Evolutionary conservation across 306 rosid genomes (phyloP).

Genomic region (Castanea mollissima): DNA sequence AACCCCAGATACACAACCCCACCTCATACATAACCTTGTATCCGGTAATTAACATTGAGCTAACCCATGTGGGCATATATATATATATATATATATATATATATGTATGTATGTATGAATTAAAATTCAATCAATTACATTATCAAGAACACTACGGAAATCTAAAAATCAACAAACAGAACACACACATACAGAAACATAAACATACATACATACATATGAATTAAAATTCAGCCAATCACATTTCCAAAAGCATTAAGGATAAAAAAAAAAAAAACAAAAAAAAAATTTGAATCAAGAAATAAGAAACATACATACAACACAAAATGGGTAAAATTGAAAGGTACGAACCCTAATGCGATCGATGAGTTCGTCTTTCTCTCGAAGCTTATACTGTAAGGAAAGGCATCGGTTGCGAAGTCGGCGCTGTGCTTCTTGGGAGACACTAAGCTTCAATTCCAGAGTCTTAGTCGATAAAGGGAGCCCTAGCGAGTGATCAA

Average conservation of each 20-base stretch:
- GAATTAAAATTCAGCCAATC: too few species aligned
- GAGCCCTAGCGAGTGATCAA: slow-evolving; percentile 59
- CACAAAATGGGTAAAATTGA: not conserved
- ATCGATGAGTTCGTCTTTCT: slow-evolving; percentile 58
- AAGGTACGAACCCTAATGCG: slow-evolving; percentile 50
- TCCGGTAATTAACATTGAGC: too few species aligned
- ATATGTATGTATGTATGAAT: too few species aligned
- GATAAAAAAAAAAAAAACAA: not conserved
- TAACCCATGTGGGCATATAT: too few species aligned
- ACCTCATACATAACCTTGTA: too few species aligned
- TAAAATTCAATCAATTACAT: too few species aligned
- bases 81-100: too few species aligned
- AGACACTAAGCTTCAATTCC: slow-evolving; percentile 59
- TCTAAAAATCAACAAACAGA: too few species aligned
- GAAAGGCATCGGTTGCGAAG: slow-evolving; percentile 45
- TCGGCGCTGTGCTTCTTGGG: slow-evolving; percentile 50
- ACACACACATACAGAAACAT: too few species aligned
- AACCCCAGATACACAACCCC: too few species aligned
- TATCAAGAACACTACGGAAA: too few species aligned
- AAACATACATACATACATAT: too few species aligned
- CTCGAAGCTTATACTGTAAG: slow-evolving; percentile 51
- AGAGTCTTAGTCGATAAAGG: slow-evolving; percentile 48
- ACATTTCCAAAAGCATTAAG: not conserved
- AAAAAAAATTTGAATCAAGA: not conserved
- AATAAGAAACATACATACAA: not conserved